A percentile compares a stretch with the other conserved stretches of the same genome.
These are phyloP conservation scores for Naganishia albida DNA, from an alignment of 1,284 basidiomycete species.

Conservation along the genomic window DNA sequence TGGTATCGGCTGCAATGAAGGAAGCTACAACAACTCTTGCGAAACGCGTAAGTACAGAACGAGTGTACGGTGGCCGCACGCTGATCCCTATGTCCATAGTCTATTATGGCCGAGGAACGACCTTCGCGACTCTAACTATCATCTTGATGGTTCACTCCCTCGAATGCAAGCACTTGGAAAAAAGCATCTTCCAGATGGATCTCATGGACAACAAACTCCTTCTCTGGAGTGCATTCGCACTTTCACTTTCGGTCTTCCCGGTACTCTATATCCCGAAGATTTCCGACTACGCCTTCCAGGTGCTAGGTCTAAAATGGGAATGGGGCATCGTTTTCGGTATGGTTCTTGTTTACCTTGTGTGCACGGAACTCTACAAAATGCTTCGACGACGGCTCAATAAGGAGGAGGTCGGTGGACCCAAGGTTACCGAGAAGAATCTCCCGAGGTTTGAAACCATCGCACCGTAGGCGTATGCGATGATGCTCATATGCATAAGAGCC, in stretches of 20 bases:
- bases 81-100: slow-evolving; percentile 44
- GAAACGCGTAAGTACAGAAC: slow-evolving; percentile 25
- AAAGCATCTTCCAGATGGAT: slow-evolving; percentile 57
- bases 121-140: slow-evolving; percentile 61
- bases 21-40: slow-evolving; percentile 31
- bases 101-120: slow-evolving; percentile 61
- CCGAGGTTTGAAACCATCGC: slow-evolving; percentile 37
- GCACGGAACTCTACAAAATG: slow-evolving; percentile 47
- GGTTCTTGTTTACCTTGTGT: slow-evolving; percentile 49
- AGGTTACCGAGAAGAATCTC: slow-evolving; percentile 35
- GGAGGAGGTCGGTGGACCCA: slow-evolving; percentile 29
- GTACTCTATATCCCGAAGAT: slow-evolving; percentile 54
- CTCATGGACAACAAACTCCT: slow-evolving; percentile 61
- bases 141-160: slow-evolving; percentile 54
- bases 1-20: slow-evolving; percentile 59
- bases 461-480: neutral
- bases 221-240: slow-evolving; percentile 56
- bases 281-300: slow-evolving; percentile 52
- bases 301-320: slow-evolving; percentile 50
- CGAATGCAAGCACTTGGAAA: slow-evolving; percentile 53
- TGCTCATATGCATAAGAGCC: neutral
- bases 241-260: slow-evolving; percentile 47
- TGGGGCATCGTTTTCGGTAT: slow-evolving; percentile 54
- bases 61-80: neutral
- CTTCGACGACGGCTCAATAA: slow-evolving; percentile 13